Conservation (phyloP, 1,139 yeast genomes). For the Diutina pseudorugosa region DNA sequence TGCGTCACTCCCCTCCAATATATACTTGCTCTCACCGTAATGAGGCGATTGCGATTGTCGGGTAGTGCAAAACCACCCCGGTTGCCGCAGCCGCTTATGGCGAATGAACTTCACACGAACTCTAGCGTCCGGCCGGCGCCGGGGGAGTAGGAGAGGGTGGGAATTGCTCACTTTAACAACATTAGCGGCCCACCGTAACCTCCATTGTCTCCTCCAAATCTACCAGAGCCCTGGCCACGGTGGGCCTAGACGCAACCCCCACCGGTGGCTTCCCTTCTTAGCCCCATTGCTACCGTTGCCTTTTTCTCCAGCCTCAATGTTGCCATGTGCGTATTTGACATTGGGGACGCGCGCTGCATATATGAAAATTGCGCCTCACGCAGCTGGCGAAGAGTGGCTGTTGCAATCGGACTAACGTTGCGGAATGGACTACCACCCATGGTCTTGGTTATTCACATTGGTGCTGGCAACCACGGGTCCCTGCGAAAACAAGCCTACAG, state of each 20-base stretch:
- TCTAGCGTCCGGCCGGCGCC: too few species aligned
- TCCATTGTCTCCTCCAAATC: too few species aligned
- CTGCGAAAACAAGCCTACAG: conserved; percentile 12
- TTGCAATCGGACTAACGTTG: background rate
- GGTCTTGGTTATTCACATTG: conserved; percentile 21
- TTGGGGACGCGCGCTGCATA: background rate
- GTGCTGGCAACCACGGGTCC: conserved; percentile 24
- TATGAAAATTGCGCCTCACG: background rate
- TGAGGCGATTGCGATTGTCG: background rate
- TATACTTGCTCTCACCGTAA: background rate
- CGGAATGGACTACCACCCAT: background rate
- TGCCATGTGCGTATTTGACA: background rate
- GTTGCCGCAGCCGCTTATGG: background rate
- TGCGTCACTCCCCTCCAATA: background rate
- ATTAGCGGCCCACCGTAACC: too few species aligned
- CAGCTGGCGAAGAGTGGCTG: background rate
- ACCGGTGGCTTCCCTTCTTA: background rate
- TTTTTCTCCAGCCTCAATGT: background rate
- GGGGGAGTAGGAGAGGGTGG: too few species aligned
- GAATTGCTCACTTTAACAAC: too few species aligned
- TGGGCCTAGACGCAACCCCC: too few species aligned
- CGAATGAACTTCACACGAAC: background rate
- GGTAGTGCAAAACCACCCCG: background rate
- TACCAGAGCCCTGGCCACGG: too few species aligned
- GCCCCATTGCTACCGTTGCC: background rate